phyloP scores from a whole-genome alignment of 306 rosid genomes.

The Herpetospermum pedunculosum region DNA sequence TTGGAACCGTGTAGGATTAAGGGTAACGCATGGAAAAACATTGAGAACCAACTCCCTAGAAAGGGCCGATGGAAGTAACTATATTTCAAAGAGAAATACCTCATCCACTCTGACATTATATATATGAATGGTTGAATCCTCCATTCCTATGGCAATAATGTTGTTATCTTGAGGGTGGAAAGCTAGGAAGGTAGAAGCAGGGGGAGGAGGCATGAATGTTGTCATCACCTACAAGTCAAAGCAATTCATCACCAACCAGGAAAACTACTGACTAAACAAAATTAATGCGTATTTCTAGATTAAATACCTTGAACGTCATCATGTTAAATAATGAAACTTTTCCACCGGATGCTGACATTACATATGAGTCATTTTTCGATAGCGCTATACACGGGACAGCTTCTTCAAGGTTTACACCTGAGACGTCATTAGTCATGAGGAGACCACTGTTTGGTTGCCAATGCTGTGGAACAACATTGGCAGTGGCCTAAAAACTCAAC shows the following conservation, averaged over 20 bases:
- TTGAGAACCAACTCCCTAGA: neutral
- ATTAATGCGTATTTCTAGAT: neutral
- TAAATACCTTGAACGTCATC: constrained; percentile 66
- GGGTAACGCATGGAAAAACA: neutral
- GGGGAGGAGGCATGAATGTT: constrained; percentile 69
- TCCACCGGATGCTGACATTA: constrained; percentile 84
- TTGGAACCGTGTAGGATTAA: neutral
- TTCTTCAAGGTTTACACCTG: constrained; percentile 80
- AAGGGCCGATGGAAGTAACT: neutral
- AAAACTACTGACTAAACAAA: constrained; percentile 5
- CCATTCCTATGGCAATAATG: constrained; percentile 91
- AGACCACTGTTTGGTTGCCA: constrained; percentile 88
- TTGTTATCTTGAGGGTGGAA: constrained; percentile 87
- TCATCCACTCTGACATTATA: constrained; percentile 69
- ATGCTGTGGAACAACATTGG: constrained; percentile 66
- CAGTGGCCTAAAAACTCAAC: constrained; percentile 56
- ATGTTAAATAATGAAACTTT: constrained; percentile 71
- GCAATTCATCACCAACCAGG: constrained; percentile 9
- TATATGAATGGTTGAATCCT: constrained; percentile 72
- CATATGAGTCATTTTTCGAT: constrained; percentile 80
- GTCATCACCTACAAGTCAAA: constrained; percentile 64
- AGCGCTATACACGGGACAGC: constrained; percentile 82
- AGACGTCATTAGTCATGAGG: constrained; percentile 68
- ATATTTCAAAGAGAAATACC: constrained; percentile 29
- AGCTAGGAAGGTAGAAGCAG: constrained; percentile 68